Evolutionary conservation across 1,284 basidiomycete genomes (phyloP).

Genomic region (Ustilago nuda): DNA sequence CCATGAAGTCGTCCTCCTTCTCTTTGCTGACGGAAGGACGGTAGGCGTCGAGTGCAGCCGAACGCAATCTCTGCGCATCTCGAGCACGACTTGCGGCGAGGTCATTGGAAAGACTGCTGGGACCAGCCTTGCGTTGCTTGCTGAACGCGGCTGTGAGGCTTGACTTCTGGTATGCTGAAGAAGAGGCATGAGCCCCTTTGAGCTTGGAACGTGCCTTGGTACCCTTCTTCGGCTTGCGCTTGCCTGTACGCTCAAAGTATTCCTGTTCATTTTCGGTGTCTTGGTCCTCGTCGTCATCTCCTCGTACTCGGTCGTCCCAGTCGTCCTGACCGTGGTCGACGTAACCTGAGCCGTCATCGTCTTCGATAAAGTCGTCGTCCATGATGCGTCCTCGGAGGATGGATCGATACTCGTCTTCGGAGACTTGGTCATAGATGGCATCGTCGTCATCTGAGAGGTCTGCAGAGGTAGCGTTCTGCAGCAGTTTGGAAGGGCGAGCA

Average conservation of each 20-base stretch:
- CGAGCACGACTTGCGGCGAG: conserved; percentile 30
- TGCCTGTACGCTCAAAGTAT: conserved; percentile 66
- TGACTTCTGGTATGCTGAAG: conserved; percentile 37
- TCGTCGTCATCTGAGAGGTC: conserved; percentile 63
- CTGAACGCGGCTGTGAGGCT: conserved; percentile 46
- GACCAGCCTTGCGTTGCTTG: conserved; percentile 36
- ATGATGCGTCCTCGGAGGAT: conserved; percentile 88
- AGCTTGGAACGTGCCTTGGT: conserved; percentile 47
- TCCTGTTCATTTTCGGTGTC: conserved; percentile 65
- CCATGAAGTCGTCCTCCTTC: conserved; percentile 69
- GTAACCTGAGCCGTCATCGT: conserved; percentile 92
- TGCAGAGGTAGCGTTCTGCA: conserved; percentile 23
- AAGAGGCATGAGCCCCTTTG: conserved; percentile 13
- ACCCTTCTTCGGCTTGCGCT: conserved; percentile 64
- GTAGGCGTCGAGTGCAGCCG: conserved; percentile 45
- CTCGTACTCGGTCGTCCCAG: conserved; percentile 73
- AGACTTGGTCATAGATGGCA: conserved; percentile 87
- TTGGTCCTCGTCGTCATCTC: conserved; percentile 71
- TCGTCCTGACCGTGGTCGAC: conserved; percentile 97
- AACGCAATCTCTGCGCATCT: conserved; percentile 33
- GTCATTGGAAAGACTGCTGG: conserved; percentile 18
- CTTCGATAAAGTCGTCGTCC: conserved; percentile 88
- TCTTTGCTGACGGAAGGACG: conserved; percentile 57
- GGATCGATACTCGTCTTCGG: conserved; percentile 87
- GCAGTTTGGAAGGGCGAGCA: not conserved